Base-by-base conservation (phyloP, 148 eudicot genomes). In the Mesembryanthemum crystallinum region DNA sequence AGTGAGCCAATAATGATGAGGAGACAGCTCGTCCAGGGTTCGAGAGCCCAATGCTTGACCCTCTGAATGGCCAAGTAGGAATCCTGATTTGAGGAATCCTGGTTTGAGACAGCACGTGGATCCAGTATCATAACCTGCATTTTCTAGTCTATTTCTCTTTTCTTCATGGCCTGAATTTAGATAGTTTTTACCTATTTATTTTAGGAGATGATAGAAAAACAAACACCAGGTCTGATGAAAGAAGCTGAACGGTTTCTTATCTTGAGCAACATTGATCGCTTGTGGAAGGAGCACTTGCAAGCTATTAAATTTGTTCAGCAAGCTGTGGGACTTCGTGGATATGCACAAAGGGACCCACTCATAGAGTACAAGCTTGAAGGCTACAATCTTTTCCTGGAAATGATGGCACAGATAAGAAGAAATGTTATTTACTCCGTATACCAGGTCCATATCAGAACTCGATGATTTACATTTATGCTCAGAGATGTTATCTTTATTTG, bases 201-300 rank as follows among this genome's bases (percentile, higher is more conserved):
- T 20, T 82, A 95, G 99, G 94, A 89, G 51, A 80, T 85, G 68
- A 93, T 92, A 81, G 99, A 92, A 75, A 88, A 88, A 77, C 83
- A 90, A 83, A 86, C 96, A 49, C 91, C 93, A 32, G 97, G 98
- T 23, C 84, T 95, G 86, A 95, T 95, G 99, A 92, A 86, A 79
- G 99, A 95, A 81, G 99, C 99, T 39, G 99, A 95, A 83, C 90
- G 95, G 77, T 95, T 90, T 78, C 87, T 95, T 23, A 78, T 92
- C 35, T 79, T 95, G 87, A 95, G 91, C 85, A 95, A 95, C 86
- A 91, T 95, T 27, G 99, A 95, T 82, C 97, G 98, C 47, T 80
- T 92, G 30, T 95, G 99, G 99, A 95, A 95, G 82, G 99, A 95
- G 78, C 99, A 95, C 88, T 85, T 95, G 91, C 99, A 95, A 79